phyloP scores from a whole-genome alignment of 306 rosid genomes.

The Quercus bicolor region DNA sequence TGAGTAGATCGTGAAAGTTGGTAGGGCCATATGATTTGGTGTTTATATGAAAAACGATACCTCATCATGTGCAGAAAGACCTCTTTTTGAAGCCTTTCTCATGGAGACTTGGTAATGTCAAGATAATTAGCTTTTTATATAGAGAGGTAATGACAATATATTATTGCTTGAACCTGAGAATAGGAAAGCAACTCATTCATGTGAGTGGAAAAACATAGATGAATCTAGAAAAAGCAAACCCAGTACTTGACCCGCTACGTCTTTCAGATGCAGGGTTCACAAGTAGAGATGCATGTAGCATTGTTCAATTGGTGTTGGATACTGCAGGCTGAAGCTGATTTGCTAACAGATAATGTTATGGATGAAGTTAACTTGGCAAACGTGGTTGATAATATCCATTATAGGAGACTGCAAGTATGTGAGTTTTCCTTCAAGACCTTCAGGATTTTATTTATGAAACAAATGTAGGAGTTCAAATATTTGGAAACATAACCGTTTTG shows the following conservation, averaged over 20 bases:
- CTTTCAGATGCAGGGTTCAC: not conserved
- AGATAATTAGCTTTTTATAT: too few relatives aligned
- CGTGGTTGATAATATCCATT: not conserved
- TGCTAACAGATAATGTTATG: not conserved
- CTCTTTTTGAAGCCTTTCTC: too few relatives aligned
- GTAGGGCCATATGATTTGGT: too few relatives aligned
- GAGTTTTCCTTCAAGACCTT: not conserved
- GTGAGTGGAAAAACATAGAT: not conserved
- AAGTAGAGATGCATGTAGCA: not conserved
- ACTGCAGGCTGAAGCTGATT: not conserved
- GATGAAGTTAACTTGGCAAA: too few relatives aligned
- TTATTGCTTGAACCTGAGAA: not conserved
- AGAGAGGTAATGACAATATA: too few relatives aligned
- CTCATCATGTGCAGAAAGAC: too few relatives aligned
- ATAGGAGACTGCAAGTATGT: not conserved
- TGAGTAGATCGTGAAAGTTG: too few relatives aligned
- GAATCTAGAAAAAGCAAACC: not conserved
- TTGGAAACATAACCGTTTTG: not conserved
- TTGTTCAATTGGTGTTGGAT: not conserved
- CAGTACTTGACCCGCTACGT: not conserved
- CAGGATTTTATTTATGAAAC: not conserved
- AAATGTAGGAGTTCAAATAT: not conserved
- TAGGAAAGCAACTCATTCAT: not conserved
- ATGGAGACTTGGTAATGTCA: too few relatives aligned
- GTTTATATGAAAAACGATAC: too few relatives aligned